These are phyloP conservation scores for Angomonas deanei DNA, from an alignment of 208 protist genomes.

Conservation along the genomic window DNA sequence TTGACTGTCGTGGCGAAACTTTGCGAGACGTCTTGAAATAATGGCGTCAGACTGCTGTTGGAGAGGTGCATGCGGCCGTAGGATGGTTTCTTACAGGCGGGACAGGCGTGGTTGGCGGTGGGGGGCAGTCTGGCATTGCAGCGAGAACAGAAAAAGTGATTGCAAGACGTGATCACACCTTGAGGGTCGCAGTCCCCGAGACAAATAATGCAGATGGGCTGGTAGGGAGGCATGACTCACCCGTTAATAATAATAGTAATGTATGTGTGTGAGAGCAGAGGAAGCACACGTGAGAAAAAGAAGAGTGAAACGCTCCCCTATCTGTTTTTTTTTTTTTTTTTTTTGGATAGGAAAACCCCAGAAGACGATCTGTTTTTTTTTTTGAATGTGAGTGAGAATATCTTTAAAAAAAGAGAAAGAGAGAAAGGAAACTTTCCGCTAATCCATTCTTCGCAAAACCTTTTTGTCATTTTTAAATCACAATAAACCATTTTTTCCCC, in stretches of 20 bases:
- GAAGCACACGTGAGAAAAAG: background rate
- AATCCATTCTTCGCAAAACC: too few species aligned
- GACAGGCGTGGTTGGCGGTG: conserved; percentile 38
- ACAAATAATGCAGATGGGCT: conserved; percentile 81
- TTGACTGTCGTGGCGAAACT: conserved; percentile 22
- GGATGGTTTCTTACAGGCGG: conserved; percentile 58
- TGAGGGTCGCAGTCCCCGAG: conserved; percentile 61
- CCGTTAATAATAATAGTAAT: background rate
- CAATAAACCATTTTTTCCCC: background rate
- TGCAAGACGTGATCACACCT: conserved; percentile 67
- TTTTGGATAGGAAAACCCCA: background rate
- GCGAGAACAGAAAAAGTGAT: conserved; percentile 82
- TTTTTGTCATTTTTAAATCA: too few species aligned
- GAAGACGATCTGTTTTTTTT: background rate
- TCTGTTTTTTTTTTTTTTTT: background rate
- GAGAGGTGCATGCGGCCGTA: conserved; percentile 25
- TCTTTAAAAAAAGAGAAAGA: background rate
- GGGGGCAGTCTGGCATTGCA: conserved; percentile 52
- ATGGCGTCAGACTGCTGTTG: conserved; percentile 27
- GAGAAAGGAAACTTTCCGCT: background rate
- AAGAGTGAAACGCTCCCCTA: background rate
- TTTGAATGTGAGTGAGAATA: background rate
- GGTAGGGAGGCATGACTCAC: conserved; percentile 41
- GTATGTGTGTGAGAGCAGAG: background rate
- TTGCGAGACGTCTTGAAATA: conserved; percentile 34